A percentile compares a stretch with the other conserved stretches of the same genome.
phyloP scores from a whole-genome alignment of 257 asterid species.

The Striga asiatica region DNA sequence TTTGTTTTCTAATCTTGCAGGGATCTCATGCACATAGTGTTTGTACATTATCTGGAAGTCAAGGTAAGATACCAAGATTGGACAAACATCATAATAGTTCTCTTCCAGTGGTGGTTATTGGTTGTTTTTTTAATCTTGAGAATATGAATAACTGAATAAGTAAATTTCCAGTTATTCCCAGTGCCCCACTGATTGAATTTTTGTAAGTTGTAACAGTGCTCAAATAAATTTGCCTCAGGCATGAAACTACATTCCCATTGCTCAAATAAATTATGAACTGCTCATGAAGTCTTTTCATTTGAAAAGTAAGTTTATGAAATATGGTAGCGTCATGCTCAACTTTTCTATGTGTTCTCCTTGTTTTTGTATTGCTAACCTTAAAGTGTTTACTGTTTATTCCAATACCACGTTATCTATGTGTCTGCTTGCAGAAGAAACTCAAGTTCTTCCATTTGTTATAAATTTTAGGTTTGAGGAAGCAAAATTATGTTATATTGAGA shows the following conservation, averaged over 20 bases:
- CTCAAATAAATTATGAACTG: conserved; percentile 1
- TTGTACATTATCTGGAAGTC: conserved; percentile 88
- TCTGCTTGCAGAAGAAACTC: conserved; percentile 2
- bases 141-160: neutral
- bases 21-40: conserved; percentile 81
- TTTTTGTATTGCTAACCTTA: neutral
- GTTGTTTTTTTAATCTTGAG: neutral
- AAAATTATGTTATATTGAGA: neutral
- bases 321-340: neutral
- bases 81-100: neutral
- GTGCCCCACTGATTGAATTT: neutral
- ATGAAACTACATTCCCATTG: conserved; percentile 10
- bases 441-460: neutral
- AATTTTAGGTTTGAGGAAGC: neutral
- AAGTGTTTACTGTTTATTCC: neutral
- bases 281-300: neutral
- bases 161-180: neutral
- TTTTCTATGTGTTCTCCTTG: neutral
- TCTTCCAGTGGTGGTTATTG: neutral
- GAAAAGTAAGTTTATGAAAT: neutral
- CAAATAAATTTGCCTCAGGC: neutral
- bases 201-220: neutral
- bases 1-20: conserved; percentile 44
- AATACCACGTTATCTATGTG: neutral
- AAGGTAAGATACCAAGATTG: conserved; percentile 48